Conservation (phyloP, 495 filamentous ascomycete species). For the Penicillium arizonense region DNA sequence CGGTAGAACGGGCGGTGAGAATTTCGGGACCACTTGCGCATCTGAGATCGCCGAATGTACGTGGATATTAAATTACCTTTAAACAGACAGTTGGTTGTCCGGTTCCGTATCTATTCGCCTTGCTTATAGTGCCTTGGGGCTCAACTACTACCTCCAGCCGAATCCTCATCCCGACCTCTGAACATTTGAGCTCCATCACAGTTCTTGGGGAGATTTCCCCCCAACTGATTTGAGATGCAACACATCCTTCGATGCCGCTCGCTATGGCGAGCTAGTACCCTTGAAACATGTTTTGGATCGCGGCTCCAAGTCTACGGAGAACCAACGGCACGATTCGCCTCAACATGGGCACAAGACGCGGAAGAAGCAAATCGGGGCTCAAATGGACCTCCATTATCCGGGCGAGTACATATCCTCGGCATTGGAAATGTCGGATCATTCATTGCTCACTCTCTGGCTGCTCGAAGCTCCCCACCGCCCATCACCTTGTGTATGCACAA, state of each 20-base stretch:
- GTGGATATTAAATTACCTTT: neutral
- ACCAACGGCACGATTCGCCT: constrained; percentile 13
- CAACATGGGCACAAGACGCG: constrained; percentile 35
- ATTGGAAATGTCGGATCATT: constrained; percentile 58
- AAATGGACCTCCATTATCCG: constrained; percentile 27
- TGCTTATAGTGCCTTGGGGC: too few relatives aligned
- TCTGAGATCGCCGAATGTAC: neutral
- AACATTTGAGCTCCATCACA: neutral
- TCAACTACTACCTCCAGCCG: neutral
- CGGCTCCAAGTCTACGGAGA: neutral
- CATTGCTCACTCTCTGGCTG: constrained; percentile 57
- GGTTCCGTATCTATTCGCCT: too few relatives aligned
- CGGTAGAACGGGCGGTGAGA: constrained; percentile 24
- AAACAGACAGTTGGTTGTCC: neutral
- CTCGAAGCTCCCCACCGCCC: constrained; percentile 56
- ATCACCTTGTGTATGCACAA: constrained; percentile 56
- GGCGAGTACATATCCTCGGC: constrained; percentile 59
- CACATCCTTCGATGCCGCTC: constrained; percentile 34
- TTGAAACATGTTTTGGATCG: constrained; percentile 17
- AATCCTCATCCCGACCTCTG: neutral
- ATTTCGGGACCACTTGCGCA: constrained; percentile 16
- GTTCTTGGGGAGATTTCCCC: constrained; percentile 9
- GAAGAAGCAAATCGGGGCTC: constrained; percentile 23
- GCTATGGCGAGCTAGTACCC: constrained; percentile 35
- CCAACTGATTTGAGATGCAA: constrained; percentile 34